These are phyloP conservation scores for Sporothrix euskadiensis DNA, from an alignment of 2,329 filamentous ascomycete genomes.

Conservation along the genomic window DNA sequence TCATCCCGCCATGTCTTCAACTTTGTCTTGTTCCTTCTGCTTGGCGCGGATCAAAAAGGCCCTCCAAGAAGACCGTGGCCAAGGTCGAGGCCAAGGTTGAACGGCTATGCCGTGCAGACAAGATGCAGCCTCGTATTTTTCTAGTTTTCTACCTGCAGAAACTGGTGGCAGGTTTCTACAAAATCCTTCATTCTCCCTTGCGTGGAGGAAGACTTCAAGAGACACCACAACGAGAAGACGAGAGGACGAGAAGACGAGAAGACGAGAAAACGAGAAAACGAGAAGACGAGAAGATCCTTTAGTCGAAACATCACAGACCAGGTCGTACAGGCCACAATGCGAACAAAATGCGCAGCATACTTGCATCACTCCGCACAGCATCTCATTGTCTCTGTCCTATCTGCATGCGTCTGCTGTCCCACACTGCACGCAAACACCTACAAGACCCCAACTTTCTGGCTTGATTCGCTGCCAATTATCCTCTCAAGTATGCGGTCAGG, in stretches of 20 bases:
- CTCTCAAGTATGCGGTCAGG: too few species aligned
- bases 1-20: background rate
- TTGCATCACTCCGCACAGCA: background rate
- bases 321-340: background rate
- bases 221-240: background rate
- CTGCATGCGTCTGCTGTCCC: background rate
- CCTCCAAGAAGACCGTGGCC: background rate
- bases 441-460: background rate
- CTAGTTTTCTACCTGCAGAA: background rate
- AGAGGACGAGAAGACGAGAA: too few species aligned
- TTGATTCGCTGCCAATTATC: background rate
- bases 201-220: background rate
- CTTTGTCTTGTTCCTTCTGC: background rate
- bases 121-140: constrained; percentile 13
- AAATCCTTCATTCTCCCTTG: background rate
- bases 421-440: background rate
- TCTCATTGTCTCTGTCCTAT: background rate
- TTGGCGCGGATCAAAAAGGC: background rate
- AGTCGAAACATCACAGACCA: background rate
- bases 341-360: background rate
- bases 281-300: background rate
- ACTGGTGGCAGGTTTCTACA: background rate
- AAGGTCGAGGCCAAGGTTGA: background rate
- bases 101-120: background rate
- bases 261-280: too few species aligned